Conservation (phyloP, 495 filamentous ascomycete species). For the Aspergillus ellipticus region DNA sequence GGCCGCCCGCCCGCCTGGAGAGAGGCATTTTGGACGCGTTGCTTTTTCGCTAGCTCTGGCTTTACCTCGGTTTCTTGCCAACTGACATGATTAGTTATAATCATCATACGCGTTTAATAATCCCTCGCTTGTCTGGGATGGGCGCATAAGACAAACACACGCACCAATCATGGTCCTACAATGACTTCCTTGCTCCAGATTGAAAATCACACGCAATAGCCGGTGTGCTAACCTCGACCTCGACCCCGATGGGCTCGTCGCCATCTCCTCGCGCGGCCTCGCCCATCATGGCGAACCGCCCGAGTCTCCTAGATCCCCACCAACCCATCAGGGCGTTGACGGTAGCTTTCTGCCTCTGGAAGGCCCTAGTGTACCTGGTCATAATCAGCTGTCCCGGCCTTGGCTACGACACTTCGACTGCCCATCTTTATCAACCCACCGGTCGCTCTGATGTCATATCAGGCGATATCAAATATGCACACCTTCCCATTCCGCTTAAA, state of each 20-base stretch:
- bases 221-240: neutral
- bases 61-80: neutral
- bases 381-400: conserved; percentile 61
- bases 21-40: neutral
- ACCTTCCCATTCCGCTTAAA: conserved; percentile 36
- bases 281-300: conserved; percentile 2
- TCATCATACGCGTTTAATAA: neutral
- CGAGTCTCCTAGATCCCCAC: conserved; percentile 27
- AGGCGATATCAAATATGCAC: conserved; percentile 5
- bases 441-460: conserved; percentile 11
- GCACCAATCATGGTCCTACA: neutral
- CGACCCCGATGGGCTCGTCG: conserved; percentile 10
- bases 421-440: conserved; percentile 43
- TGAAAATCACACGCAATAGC: neutral
- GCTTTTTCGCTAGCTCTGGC: neutral
- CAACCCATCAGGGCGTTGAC: conserved; percentile 37
- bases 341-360: conserved; percentile 57
- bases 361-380: conserved; percentile 63
- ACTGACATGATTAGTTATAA: neutral
- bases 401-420: conserved; percentile 87
- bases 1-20: neutral
- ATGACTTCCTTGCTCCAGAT: neutral
- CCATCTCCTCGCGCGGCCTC: neutral
- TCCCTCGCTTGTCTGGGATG: neutral
- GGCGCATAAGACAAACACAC: neutral